Percentiles rank a stretch among this genome's conserved stretches.
These are phyloP conservation scores for Suhomyces coccinellae DNA, from an alignment of 1,139 yeast genomes.

Conservation along the genomic window DNA sequence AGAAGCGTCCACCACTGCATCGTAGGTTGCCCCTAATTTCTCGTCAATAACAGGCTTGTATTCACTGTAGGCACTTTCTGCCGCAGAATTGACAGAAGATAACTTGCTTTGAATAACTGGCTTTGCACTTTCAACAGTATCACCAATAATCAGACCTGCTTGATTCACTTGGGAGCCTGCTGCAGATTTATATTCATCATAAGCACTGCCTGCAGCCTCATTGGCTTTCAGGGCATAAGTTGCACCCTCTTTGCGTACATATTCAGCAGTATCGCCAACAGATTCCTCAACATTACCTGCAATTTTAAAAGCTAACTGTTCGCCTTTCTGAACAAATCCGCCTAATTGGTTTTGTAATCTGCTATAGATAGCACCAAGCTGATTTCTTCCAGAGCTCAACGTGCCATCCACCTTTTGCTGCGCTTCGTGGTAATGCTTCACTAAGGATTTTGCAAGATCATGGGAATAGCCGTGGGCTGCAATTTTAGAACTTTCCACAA, in stretches of 20 bases:
- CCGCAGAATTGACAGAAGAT: constrained; percentile 5
- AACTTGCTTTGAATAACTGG: constrained; percentile 6
- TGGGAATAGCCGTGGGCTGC: constrained; percentile 18
- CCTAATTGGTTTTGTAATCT: constrained; percentile 8
- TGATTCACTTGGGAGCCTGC: constrained; percentile 5
- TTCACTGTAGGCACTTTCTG: constrained; percentile 13
- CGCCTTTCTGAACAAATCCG: constrained; percentile 6
- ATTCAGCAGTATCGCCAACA: neutral
- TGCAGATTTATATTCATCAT: constrained; percentile 11
- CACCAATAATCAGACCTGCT: constrained; percentile 1
- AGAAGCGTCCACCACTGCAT: constrained; percentile 5
- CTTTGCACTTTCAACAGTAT: constrained; percentile 6
- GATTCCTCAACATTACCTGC: constrained; percentile 9
- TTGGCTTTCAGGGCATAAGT: constrained; percentile 6
- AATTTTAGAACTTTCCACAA: constrained; percentile 19
- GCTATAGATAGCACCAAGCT: constrained; percentile 17
- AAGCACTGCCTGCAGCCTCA: constrained; percentile 11
- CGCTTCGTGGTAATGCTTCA: constrained; percentile 12
- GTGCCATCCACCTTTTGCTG: constrained; percentile 22
- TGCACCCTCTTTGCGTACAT: constrained; percentile 9
- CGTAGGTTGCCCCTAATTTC: constrained; percentile 4
- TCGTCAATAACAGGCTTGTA: constrained; percentile 12
- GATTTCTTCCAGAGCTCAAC: constrained; percentile 19
- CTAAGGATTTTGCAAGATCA: constrained; percentile 8
- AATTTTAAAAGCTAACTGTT: constrained; percentile 1